Evolutionary conservation across 768 basidiomycete genomes (phyloP).

Genomic region (Lentinula edodes): DNA sequence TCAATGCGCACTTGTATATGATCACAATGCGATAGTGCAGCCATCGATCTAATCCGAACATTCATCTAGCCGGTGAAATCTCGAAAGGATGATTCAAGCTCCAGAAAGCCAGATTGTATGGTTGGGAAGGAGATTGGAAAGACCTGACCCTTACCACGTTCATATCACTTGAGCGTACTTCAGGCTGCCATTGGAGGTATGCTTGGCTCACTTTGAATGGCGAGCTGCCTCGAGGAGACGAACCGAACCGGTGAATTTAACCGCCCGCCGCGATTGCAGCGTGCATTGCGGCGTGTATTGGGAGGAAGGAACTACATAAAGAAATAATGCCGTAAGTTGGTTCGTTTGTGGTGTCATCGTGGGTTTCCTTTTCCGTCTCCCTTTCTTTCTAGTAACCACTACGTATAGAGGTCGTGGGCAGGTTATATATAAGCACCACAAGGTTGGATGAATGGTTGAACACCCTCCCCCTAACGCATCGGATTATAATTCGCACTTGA

Average conservation of each 20-base stretch:
- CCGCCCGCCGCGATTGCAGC: not conserved
- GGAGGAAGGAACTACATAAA: not conserved
- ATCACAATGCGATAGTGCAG: not conserved
- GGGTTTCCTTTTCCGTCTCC: slow-evolving; percentile 3
- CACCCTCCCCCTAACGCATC: not conserved
- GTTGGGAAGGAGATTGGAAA: not conserved
- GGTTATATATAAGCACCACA: slow-evolving; percentile 6
- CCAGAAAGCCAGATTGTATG: not conserved
- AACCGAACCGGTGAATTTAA: slow-evolving; percentile 2
- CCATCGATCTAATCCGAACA: not conserved
- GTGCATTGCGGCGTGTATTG: not conserved
- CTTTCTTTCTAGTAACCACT: slow-evolving; percentile 6
- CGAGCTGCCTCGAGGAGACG: slow-evolving; percentile 2
- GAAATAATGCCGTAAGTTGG: slow-evolving; percentile 6
- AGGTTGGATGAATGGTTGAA: not conserved
- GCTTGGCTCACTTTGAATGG: not conserved
- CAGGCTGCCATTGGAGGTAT: not conserved
- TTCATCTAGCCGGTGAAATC: slow-evolving; percentile 4
- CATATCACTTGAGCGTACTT: slow-evolving; percentile 1
- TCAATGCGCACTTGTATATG: not conserved
- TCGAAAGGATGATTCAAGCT: not conserved
- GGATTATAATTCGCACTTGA: not conserved
- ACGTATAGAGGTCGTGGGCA: slow-evolving; percentile 3
- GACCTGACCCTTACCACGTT: not conserved
- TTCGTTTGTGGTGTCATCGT: slow-evolving; percentile 4